phyloP scores from a whole-genome alignment of 1,284 basidiomycete genomes.

The Cerrena zonata region DNA sequence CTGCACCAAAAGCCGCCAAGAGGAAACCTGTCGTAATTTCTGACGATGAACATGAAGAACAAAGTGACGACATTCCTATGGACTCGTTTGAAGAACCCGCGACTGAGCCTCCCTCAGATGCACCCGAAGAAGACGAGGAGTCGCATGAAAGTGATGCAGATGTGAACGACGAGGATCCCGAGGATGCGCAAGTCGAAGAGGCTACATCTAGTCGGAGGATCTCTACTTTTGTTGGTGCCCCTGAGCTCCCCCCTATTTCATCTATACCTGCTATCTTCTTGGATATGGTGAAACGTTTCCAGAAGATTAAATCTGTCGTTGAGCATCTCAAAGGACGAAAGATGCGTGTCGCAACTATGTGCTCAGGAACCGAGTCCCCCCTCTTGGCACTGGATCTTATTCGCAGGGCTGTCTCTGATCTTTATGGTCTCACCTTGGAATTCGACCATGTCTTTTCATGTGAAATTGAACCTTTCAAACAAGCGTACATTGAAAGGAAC shows the following conservation, averaged over 20 bases:
- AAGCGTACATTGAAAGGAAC: conserved; percentile 95
- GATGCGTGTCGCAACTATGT: conserved; percentile 93
- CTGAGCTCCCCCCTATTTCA: conserved; percentile 74
- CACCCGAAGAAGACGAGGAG: background rate
- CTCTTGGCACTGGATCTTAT: conserved; percentile 86
- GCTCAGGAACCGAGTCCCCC: conserved; percentile 93
- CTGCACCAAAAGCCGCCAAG: background rate
- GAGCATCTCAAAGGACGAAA: conserved; percentile 74
- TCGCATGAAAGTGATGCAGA: conserved; percentile 4
- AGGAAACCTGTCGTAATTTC: background rate
- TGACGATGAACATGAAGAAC: background rate
- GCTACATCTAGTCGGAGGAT: conserved; percentile 20
- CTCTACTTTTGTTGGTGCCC: conserved; percentile 39
- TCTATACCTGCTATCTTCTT: conserved; percentile 80
- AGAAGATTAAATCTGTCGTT: conserved; percentile 64
- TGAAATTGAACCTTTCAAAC: conserved; percentile 97
- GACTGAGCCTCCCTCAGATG: background rate
- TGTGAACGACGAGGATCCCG: conserved; percentile 28
- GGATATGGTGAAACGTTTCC: conserved; percentile 73
- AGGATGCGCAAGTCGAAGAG: conserved; percentile 25
- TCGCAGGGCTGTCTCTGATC: conserved; percentile 66
- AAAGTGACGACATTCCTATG: background rate
- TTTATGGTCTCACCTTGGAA: conserved; percentile 60
- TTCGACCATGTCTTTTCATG: conserved; percentile 94
- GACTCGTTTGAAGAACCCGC: background rate